Evolutionary conservation across 352 stramenopile genomes (phyloP).

Genomic region (Globisporangium apiculatum): DNA sequence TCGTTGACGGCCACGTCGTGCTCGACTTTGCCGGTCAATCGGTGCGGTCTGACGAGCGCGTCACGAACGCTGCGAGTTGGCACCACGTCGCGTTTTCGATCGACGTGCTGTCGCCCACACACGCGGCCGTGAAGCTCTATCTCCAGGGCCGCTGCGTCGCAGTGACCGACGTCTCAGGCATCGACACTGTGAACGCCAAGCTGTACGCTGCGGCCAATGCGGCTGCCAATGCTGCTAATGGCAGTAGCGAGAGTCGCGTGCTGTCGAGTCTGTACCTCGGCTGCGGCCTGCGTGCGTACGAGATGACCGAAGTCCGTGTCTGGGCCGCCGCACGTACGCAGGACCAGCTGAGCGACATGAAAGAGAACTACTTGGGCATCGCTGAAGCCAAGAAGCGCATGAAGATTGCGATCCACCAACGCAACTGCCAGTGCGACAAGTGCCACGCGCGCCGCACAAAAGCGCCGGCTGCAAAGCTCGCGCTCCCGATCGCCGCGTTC

Average conservation of each 20-base stretch:
- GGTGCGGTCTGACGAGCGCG: constrained; percentile 32
- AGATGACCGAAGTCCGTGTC: constrained; percentile 73
- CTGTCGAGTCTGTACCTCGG: constrained; percentile 45
- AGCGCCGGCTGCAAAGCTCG: constrained; percentile 17
- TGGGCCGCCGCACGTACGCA: constrained; percentile 65
- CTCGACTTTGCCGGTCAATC: constrained; percentile 38
- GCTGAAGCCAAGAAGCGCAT: constrained; percentile 76
- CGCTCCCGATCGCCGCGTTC: constrained; percentile 28
- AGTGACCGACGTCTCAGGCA: constrained; percentile 28
- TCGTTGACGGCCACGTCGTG: constrained; percentile 38
- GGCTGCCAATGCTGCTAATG: neutral
- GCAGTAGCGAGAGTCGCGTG: neutral
- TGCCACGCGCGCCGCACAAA: constrained; percentile 53
- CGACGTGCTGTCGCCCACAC: constrained; percentile 43
- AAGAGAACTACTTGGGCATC: constrained; percentile 83
- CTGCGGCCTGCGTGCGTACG: constrained; percentile 36
- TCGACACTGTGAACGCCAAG: constrained; percentile 26
- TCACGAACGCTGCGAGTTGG: constrained; percentile 38
- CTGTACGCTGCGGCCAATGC: neutral
- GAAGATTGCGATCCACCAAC: constrained; percentile 81
- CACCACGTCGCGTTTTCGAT: constrained; percentile 67
- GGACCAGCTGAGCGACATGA: constrained; percentile 78
- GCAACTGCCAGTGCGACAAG: constrained; percentile 78
- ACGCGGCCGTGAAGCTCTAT: constrained; percentile 50
- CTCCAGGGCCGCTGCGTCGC: constrained; percentile 51